Evolutionary conservation across 2,329 filamentous ascomycete species (phyloP).

Genomic region (Clonostachys rhizophaga): DNA sequence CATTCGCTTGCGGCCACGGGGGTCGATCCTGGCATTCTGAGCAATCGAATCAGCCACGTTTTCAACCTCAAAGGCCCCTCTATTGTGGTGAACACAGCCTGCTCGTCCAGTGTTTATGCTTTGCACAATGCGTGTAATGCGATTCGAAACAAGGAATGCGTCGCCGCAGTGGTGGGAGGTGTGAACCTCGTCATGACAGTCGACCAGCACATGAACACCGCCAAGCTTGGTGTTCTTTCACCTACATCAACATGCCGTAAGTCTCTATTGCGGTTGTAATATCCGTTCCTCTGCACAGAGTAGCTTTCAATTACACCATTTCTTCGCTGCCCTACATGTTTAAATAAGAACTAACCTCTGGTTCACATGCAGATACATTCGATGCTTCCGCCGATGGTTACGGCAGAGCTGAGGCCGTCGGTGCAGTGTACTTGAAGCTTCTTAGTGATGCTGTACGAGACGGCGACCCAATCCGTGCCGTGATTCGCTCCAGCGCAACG

Average conservation of each 20-base stretch:
- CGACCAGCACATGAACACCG: conserved; percentile 14
- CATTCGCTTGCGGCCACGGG: background rate
- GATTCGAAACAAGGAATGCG: conserved; percentile 19
- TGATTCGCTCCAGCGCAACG: conserved; percentile 40
- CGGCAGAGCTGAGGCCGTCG: conserved; percentile 52
- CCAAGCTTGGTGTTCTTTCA: conserved; percentile 14
- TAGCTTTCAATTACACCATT: too few relatives aligned
- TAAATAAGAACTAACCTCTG: too few relatives aligned
- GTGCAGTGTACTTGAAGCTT: conserved; percentile 47
- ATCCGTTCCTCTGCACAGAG: too few relatives aligned
- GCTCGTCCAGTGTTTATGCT: conserved; percentile 36
- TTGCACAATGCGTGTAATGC: conserved; percentile 31
- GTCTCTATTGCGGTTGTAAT: too few relatives aligned
- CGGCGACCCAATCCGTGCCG: conserved; percentile 42
- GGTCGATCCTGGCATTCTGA: conserved; percentile 1
- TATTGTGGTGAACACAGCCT: conserved; percentile 39
- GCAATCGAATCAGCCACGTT: conserved; percentile 6
- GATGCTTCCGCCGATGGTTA: conserved; percentile 44
- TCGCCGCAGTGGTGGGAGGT: conserved; percentile 23
- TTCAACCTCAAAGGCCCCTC: conserved; percentile 15
- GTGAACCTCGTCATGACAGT: conserved; percentile 18
- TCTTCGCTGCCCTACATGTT: too few relatives aligned
- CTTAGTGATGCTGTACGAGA: conserved; percentile 45
- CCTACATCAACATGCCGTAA: conserved; percentile 22
- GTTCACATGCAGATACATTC: conserved; percentile 26